A percentile compares a stretch with the other conserved stretches of the same genome.
These are phyloP conservation scores for Penicillium sp. DNA, from an alignment of 2,329 filamentous ascomycete genomes.

Conservation along the genomic window DNA sequence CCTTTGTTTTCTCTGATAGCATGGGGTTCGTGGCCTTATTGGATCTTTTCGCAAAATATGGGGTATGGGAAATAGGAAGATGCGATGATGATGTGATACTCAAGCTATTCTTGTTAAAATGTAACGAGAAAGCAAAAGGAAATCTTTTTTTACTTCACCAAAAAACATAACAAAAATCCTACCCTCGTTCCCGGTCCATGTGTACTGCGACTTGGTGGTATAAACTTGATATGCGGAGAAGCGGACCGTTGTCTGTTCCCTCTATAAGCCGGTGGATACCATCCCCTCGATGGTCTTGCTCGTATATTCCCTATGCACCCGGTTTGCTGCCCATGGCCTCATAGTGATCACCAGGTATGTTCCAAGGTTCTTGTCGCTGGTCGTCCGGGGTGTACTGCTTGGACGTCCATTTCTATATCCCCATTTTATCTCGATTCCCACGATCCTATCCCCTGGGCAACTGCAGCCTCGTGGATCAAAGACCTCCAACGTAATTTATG, in stretches of 20 bases:
- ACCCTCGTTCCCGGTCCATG: not conserved
- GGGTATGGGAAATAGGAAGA: slow-evolving; percentile 27
- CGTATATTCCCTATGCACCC: not conserved
- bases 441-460: not conserved
- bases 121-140: slow-evolving; percentile 32
- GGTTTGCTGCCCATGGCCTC: not conserved
- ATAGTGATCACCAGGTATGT: not conserved
- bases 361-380: too few relatives aligned
- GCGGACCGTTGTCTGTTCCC: not conserved
- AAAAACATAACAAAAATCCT: slow-evolving; percentile 18
- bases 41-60: slow-evolving; percentile 19
- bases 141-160: slow-evolving; percentile 25
- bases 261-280: not conserved
- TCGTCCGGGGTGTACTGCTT: too few relatives aligned
- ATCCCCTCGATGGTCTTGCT: not conserved
- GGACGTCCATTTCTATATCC: too few relatives aligned
- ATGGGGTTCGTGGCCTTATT: slow-evolving; percentile 22
- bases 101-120: slow-evolving; percentile 30
- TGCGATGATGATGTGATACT: slow-evolving; percentile 33
- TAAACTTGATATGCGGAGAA: not conserved
- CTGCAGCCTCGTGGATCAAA: not conserved
- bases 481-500: slow-evolving; percentile 3
- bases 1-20: slow-evolving; percentile 15
- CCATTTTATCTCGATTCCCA: too few relatives aligned
- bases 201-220: not conserved